phyloP scores from a whole-genome alignment of 306 rosid species.

The Cicer chorassanicum region DNA sequence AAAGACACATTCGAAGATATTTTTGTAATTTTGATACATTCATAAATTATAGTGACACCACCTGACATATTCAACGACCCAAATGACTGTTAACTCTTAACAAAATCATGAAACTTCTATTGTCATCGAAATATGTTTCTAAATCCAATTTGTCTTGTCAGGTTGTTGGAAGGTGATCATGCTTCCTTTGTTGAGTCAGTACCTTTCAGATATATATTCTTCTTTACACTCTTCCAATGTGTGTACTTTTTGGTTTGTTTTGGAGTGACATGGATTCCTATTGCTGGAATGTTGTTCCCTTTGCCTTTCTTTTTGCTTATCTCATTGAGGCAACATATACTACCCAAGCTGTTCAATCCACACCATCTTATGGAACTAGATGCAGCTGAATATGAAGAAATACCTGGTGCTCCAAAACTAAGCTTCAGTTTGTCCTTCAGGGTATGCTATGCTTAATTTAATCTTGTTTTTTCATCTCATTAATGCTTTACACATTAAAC shows the following conservation, averaged over 20 bases:
- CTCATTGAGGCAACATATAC: conserved; percentile 68
- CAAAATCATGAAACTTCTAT: conserved; percentile 7
- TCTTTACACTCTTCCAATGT: conserved; percentile 74
- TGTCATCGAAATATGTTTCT: conserved; percentile 8
- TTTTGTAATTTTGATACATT: too few relatives aligned
- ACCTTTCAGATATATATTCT: conserved; percentile 60
- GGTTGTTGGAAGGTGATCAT: conserved; percentile 67
- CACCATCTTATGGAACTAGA: conserved; percentile 70
- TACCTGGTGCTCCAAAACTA: conserved; percentile 53
- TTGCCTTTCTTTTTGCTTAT: conserved; percentile 77
- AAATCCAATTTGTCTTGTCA: conserved; percentile 39
- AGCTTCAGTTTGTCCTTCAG: conserved; percentile 50
- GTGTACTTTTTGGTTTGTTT: conserved; percentile 69
- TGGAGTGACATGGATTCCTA: conserved; percentile 77
- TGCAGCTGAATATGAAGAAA: conserved; percentile 85
- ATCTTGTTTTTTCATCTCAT: neutral
- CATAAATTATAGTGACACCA: too few relatives aligned
- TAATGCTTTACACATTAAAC: neutral
- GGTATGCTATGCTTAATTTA: conserved; percentile 48
- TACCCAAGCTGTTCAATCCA: conserved; percentile 67
- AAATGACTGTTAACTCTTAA: too few relatives aligned
- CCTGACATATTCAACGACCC: too few relatives aligned
- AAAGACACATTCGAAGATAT: too few relatives aligned
- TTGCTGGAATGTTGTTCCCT: conserved; percentile 87
- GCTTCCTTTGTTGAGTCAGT: conserved; percentile 83